These are phyloP conservation scores for Friedmanniomyces simplex DNA, from an alignment of 495 filamentous ascomycete genomes.

Conservation along the genomic window DNA sequence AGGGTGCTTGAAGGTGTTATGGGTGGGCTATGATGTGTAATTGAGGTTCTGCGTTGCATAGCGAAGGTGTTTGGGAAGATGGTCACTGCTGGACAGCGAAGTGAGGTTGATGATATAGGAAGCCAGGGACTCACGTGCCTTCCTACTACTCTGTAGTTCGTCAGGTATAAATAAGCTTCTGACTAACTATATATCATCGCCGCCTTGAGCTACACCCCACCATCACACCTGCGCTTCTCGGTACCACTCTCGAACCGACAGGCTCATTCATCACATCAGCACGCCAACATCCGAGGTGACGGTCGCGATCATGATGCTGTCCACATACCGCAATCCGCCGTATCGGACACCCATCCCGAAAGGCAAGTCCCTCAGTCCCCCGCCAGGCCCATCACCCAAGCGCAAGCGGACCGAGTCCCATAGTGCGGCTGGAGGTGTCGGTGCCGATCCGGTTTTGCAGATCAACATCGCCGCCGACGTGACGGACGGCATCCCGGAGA, in stretches of 20 bases:
- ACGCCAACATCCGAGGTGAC: not conserved
- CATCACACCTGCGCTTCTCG: too few relatives aligned
- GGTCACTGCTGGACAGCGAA: not conserved
- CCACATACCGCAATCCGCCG: slow-evolving; percentile 4
- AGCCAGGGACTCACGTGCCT: too few relatives aligned
- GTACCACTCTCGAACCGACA: not conserved
- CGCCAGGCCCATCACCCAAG: slow-evolving; percentile 9
- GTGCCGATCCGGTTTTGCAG: not conserved
- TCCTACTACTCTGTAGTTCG: too few relatives aligned
- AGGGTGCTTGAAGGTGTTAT: slow-evolving; percentile 51
- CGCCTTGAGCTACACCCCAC: not conserved
- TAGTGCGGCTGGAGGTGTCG: not conserved
- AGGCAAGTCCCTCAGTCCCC: not conserved
- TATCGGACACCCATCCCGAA: slow-evolving; percentile 9
- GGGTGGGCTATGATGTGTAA: not conserved
- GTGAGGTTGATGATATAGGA: not conserved
- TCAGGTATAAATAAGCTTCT: not conserved
- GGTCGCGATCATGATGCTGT: slow-evolving; percentile 3
- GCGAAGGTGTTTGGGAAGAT: slow-evolving; percentile 3
- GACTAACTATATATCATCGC: not conserved
- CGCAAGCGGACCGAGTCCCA: slow-evolving; percentile 5
- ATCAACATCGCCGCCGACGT: not conserved
- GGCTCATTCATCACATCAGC: not conserved
- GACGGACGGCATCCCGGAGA: not conserved
- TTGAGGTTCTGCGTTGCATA: not conserved